phyloP scores from a whole-genome alignment of 768 basidiomycete genomes.

The Amanita muscaria region DNA sequence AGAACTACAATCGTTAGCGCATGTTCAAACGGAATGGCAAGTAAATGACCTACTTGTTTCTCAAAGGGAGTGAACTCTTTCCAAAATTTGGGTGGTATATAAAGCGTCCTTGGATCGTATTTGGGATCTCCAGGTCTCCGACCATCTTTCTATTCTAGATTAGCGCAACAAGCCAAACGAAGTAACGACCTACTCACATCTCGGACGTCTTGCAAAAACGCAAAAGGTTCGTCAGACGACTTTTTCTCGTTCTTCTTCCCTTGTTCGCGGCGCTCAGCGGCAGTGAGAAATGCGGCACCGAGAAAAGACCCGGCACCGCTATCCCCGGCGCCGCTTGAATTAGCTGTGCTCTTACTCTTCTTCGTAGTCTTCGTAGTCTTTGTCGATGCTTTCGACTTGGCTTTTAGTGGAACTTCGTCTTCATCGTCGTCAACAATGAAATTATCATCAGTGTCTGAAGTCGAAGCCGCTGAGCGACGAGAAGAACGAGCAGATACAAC shows the following conservation, averaged over 20 bases:
- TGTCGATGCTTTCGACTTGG: conserved; percentile 43
- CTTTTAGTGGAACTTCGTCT: conserved; percentile 43
- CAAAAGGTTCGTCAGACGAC: conserved; percentile 64
- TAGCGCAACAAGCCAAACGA: conserved; percentile 1
- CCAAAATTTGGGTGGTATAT: conserved; percentile 73
- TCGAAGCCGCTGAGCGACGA: conserved; percentile 26
- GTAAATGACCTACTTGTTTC: conserved; percentile 49
- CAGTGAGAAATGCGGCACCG: conserved; percentile 57
- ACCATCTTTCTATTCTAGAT: conserved; percentile 60
- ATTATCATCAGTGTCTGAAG: conserved; percentile 29
- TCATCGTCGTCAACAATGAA: conserved; percentile 61
- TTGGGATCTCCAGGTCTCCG: conserved; percentile 68
- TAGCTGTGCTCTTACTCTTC: conserved; percentile 18
- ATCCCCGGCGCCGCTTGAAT: conserved; percentile 19
- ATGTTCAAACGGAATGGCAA: not conserved
- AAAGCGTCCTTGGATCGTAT: conserved; percentile 87
- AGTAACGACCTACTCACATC: conserved; percentile 43
- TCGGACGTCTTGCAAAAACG: conserved; percentile 60
- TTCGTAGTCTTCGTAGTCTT: conserved; percentile 33
- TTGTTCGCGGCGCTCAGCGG: conserved; percentile 69
- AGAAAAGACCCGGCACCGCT: conserved; percentile 15
- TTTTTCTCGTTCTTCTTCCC: conserved; percentile 81
- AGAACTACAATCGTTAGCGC: conserved; percentile 39
- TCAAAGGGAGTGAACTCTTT: conserved; percentile 89
- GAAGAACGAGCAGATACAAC: conserved; percentile 43